Percentiles rank a stretch among this genome's conserved stretches.
phyloP scores from a whole-genome alignment of 179 eudicot genomes.

The Gypsophila paniculata region DNA sequence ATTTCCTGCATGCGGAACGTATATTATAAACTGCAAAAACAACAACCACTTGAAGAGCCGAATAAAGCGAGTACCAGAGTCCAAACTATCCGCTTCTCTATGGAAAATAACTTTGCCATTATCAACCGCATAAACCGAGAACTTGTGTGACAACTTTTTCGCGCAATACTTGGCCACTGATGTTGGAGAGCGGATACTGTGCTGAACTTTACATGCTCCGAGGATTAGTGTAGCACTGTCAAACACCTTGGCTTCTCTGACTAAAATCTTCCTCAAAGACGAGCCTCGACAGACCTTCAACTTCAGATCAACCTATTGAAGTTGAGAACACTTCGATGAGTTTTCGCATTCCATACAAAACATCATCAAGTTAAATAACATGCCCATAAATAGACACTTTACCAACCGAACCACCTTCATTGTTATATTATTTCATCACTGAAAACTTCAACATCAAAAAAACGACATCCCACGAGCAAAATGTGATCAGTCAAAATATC shows the following conservation, averaged over 20 bases:
- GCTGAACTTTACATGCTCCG: slow-evolving; percentile 41
- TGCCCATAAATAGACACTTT: not conserved
- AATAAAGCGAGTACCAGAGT: slow-evolving; percentile 30
- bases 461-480: slow-evolving; percentile 4
- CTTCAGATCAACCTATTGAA: slow-evolving; percentile 79
- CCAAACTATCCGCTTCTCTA: slow-evolving; percentile 28
- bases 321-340: not conserved
- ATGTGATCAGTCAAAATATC: not conserved
- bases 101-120: slow-evolving; percentile 58
- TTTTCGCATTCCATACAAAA: slow-evolving; percentile 1
- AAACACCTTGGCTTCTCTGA: slow-evolving; percentile 56
- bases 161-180: slow-evolving; percentile 84
- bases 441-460: slow-evolving; percentile 16
- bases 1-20: slow-evolving; percentile 4
- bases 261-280: slow-evolving; percentile 62
- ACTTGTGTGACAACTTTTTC: slow-evolving; percentile 43
- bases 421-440: not conserved
- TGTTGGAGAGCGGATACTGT: slow-evolving; percentile 47
- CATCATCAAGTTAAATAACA: not conserved
- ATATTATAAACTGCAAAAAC: not conserved
- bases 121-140: slow-evolving; percentile 60
- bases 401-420: not conserved
- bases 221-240: slow-evolving; percentile 44
- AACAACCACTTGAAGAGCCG: slow-evolving; percentile 4
- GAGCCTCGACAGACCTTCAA: slow-evolving; percentile 84